Conservation (phyloP, 768 basidiomycete genomes). For the Tylopilus felleus region DNA sequence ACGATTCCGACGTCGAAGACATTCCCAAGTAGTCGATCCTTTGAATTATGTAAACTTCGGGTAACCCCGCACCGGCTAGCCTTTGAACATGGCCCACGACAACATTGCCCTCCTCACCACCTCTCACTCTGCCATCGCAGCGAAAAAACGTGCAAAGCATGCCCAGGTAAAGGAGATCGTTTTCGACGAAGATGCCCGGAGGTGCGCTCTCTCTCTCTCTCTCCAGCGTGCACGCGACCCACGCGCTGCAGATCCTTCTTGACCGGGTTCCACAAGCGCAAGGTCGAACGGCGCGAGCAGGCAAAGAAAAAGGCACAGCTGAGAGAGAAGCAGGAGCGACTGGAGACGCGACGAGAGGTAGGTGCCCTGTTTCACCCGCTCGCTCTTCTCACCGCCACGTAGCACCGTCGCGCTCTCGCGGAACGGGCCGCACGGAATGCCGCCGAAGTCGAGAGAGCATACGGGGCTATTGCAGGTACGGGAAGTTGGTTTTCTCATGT, state of each 20-base stretch:
- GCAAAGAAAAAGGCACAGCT: constrained; percentile 71
- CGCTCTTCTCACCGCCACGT: constrained; percentile 15
- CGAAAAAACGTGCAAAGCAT: constrained; percentile 63
- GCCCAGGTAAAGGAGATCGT: constrained; percentile 75
- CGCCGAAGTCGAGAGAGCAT: constrained; percentile 71
- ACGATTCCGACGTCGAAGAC: constrained; percentile 25
- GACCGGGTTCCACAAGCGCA: constrained; percentile 92
- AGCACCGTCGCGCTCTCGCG: constrained; percentile 78
- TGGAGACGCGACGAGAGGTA: constrained; percentile 78
- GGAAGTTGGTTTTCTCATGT: neutral
- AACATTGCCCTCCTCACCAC: constrained; percentile 59
- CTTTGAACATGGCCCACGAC: constrained; percentile 30
- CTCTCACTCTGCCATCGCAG: constrained; percentile 58
- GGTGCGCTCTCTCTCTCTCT: constrained; percentile 40
- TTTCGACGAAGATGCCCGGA: constrained; percentile 84
- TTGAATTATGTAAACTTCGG: constrained; percentile 26
- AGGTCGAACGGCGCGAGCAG: constrained; percentile 77
- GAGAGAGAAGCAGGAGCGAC: constrained; percentile 70
- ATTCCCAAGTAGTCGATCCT: constrained; percentile 28
- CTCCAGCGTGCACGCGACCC: constrained; percentile 15
- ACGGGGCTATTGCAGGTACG: constrained; percentile 49
- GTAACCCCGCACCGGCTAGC: constrained; percentile 12
- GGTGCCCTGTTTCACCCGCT: constrained; percentile 8
- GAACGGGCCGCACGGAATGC: constrained; percentile 79
- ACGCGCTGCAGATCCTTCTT: constrained; percentile 67